Base-by-base conservation (phyloP, 192 early-diverging fungal genomes). In the Thoreauomyces humboldtii region DNA sequence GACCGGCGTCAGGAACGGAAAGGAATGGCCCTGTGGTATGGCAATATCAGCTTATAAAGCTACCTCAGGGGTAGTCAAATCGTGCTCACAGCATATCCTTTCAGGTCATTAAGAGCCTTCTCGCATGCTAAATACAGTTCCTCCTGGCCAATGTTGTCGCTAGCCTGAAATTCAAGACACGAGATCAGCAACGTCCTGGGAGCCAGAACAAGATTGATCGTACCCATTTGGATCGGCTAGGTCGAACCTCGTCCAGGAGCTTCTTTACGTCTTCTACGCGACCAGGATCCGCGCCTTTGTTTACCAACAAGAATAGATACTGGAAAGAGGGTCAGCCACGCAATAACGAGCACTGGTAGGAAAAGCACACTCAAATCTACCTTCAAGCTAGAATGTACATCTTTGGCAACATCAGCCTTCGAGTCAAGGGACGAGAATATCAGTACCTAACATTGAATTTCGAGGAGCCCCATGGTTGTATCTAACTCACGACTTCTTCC, bases 91-190 rank as follows among this genome's bases (percentile, higher is more conserved):
- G 81, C 83, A 72, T 91, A 89, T 48, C 85, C 79, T 65, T 89
- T 91, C 14, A 98, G 77, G 58, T 91, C 89, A 17, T 80, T 82
- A 57, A 98, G 72, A 31, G 90, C 85, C 35, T 88, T 86, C 59
- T 98, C 96, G 34, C 89, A 85, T 25, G 87, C 89, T 56, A 91
- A 89, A 69, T 95, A 95, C n/a, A 98, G 76, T 65, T 91, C 84
- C 50, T 92, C 94, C 71, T 96, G 96, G 0, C 92, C 92, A 22
- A 94, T 78, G 7, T 92, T 88, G 36, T 92, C 88, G 57, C 87
- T 91, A 0, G 91, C 88, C 86, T 81, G 67, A 25, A 65, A 1
- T 24, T 7, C 36, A 7, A 25, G 41, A 61, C n/a, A n/a, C n/a
- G n/a, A n/a, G n/a, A n/a, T n/a, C n/a, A n/a, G n/a, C n/a, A n/a